Percentiles rank a stretch among this genome's conserved stretches.
Evolutionary conservation across 306 rosid genomes (phyloP).

Genomic region (Gastrolobium bilobum): DNA sequence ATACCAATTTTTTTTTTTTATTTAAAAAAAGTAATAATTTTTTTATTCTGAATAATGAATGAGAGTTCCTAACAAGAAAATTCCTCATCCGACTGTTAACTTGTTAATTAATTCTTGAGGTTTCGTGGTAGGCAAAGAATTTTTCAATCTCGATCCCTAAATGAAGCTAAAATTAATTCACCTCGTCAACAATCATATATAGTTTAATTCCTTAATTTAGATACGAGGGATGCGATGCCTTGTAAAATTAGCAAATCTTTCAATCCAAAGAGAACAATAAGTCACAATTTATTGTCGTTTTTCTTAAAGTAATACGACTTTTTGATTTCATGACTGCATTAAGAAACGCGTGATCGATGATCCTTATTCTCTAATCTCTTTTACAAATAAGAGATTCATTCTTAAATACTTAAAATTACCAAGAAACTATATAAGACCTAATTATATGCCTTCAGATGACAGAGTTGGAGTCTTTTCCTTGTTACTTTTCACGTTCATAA

Average conservation of each 20-base stretch:
- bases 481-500: conserved; percentile 34
- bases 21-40: no score
- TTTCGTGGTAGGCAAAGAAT: background rate
- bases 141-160: conserved; percentile 25
- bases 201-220: conserved; percentile 31
- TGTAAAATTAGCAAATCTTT: background rate
- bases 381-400: no score
- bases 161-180: conserved; percentile 33
- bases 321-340: no score
- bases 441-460: background rate
- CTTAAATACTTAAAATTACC: no score
- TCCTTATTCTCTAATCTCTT: no score
- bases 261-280: no score
- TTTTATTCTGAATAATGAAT: background rate
- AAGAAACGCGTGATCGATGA: no score
- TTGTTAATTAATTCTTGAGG: conserved; percentile 17
- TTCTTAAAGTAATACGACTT: no score
- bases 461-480: background rate
- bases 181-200: background rate
- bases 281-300: no score
- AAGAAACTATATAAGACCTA: background rate
- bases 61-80: conserved; percentile 30
- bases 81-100: conserved; percentile 3
- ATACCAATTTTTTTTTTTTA: background rate
- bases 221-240: conserved; percentile 3